These are phyloP conservation scores for Aureobasidium lini DNA, from an alignment of 2,329 filamentous ascomycete genomes.

Conservation along the genomic window DNA sequence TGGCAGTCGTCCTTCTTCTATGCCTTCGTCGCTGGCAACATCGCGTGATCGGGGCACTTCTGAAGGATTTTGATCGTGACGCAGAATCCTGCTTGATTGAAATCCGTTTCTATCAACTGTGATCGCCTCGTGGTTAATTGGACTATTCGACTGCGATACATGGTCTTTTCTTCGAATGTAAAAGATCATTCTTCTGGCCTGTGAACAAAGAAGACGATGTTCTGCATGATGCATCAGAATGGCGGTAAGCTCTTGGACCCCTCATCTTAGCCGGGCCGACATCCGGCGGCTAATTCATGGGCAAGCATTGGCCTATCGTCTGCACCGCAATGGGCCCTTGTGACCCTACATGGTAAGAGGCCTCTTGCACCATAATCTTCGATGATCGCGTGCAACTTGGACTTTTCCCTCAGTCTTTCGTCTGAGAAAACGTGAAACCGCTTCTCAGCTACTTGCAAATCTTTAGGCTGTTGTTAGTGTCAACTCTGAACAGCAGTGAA, in stretches of 20 bases:
- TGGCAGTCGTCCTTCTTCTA: too few species aligned
- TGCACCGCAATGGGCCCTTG: neutral
- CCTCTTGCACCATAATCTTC: neutral
- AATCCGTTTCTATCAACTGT: too few species aligned
- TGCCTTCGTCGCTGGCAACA: too few species aligned
- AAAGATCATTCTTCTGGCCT: too few species aligned
- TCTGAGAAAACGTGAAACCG: neutral
- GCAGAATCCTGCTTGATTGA: too few species aligned
- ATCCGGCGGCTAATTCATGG: constrained; percentile 1
- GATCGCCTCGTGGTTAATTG: too few species aligned
- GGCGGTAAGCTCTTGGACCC: neutral
- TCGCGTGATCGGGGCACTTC: too few species aligned
- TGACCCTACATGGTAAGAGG: neutral
- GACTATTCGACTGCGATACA: too few species aligned
- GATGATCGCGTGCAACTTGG: neutral
- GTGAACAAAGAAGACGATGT: too few species aligned
- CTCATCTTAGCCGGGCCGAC: neutral
- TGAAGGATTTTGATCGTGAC: too few species aligned
- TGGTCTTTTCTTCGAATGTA: too few species aligned
- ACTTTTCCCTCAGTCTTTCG: neutral
- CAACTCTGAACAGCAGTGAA: neutral
- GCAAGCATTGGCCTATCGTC: constrained; percentile 4
- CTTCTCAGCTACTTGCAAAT: neutral
- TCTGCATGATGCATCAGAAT: neutral
- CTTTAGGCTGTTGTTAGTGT: neutral